These are phyloP conservation scores for Sanghuangporus weigelae DNA, from an alignment of 1,284 basidiomycete species.

Conservation along the genomic window DNA sequence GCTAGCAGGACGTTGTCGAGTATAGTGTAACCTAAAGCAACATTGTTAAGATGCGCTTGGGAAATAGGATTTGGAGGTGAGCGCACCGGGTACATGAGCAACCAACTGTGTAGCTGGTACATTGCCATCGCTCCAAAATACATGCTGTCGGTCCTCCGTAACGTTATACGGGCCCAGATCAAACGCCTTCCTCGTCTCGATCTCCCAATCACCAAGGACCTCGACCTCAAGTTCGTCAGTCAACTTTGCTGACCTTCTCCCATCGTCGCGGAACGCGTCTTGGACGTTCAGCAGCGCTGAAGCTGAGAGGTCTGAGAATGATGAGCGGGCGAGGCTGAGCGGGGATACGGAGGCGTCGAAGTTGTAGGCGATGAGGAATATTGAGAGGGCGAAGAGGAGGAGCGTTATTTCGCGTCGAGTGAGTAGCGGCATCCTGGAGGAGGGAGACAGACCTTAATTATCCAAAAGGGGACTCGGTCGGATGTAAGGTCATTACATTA, in stretches of 20 bases:
- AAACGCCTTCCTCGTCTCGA: slow-evolving; percentile 27
- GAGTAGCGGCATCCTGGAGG: slow-evolving; percentile 28
- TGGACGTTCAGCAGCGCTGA: slow-evolving; percentile 35
- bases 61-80: not conserved
- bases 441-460: not conserved
- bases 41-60: slow-evolving; percentile 28
- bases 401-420: slow-evolving; percentile 61
- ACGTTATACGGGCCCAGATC: slow-evolving; percentile 43
- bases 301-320: slow-evolving; percentile 26
- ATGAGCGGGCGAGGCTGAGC: slow-evolving; percentile 37
- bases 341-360: slow-evolving; percentile 50
- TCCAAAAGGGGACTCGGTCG: not conserved
- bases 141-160: slow-evolving; percentile 37
- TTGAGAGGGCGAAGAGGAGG: slow-evolving; percentile 50
- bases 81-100: slow-evolving; percentile 17
- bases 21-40: slow-evolving; percentile 67
- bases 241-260: slow-evolving; percentile 43
- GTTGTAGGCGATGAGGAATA: slow-evolving; percentile 65
- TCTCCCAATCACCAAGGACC: slow-evolving; percentile 62
- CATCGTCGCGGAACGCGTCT: slow-evolving; percentile 38
- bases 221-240: slow-evolving; percentile 48
- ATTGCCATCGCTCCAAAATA: slow-evolving; percentile 30
- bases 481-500: not conserved
- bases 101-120: slow-evolving; percentile 9
- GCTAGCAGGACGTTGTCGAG: slow-evolving; percentile 70